Base-by-base conservation (phyloP, 1,284 basidiomycete species). In the Phellopilus nigrolimitatus region DNA sequence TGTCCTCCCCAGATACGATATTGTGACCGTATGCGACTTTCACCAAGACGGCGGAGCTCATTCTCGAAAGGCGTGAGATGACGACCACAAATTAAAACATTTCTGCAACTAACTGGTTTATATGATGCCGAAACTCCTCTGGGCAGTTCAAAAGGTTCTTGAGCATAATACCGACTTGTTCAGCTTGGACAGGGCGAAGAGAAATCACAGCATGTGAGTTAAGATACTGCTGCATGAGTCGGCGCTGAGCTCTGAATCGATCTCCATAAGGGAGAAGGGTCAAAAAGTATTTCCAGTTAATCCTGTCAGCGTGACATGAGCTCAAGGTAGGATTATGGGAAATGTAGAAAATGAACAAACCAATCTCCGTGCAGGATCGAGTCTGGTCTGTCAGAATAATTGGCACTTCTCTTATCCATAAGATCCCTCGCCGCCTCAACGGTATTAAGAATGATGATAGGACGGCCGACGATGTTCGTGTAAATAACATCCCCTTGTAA, bases 331-430 rank as follows among this genome's bases (percentile, higher is more conserved):
- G 15, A n/a, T 37, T 13, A n/a, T 4, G 4, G 8, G 34, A 7
- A 37, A 7, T 17, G n/a, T 3, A 37, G 34, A 13, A 37, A 10
- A 8, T 17, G 2, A 8, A 47, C 56, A 17, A 40, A 55, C 31
- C 69, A 52, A 37, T 70, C 66, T 10, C 65, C 64, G 21, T 57
- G 61, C 62, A 71, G 66, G 5, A 59, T 55, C 13, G 64, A 47
- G 8, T 44, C 54, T 0, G 67, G 68, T 6, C 71, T 58, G 54
- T 70, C 68, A 13, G 70, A 71, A 56, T 70, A 71, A 19, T 67
- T 61, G 10, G 57, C 44, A 19, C 64, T 62, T 4, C 66, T 60
- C 28, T 67, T 66, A 28, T 70, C 68, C 15, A 71, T 58, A 21
- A 74, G 59, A n/a, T 71, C 69, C 1, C 47, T 49, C 28, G 62